Percentiles rank a stretch among this genome's conserved stretches.
These are phyloP conservation scores for Hemerocallis citrina DNA, from an alignment of 106 monocot genomes.

Conservation along the genomic window DNA sequence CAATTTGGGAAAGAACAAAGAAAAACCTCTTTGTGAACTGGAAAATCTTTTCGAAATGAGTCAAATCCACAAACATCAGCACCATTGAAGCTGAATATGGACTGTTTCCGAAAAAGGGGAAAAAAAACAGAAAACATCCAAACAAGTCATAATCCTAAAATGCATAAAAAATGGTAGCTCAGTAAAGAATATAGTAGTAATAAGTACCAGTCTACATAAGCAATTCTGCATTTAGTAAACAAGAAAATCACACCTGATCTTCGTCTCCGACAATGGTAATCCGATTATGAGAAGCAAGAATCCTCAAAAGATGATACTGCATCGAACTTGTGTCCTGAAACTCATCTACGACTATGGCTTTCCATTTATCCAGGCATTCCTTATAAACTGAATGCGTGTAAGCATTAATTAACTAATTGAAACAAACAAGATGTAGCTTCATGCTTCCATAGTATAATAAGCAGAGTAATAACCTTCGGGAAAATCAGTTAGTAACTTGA, in stretches of 20 bases:
- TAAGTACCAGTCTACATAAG: background rate
- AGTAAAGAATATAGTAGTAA: background rate
- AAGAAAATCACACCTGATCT: slow-evolving; percentile 56
- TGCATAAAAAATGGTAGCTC: background rate
- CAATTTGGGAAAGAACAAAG: slow-evolving; percentile 5
- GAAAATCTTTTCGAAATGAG: slow-evolving; percentile 86
- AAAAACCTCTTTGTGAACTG: slow-evolving; percentile 62
- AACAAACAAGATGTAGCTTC: background rate
- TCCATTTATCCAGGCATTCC: slow-evolving; percentile 65
- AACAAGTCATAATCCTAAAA: slow-evolving; percentile 2
- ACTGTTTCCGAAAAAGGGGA: slow-evolving; percentile 45
- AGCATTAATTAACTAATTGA: background rate
- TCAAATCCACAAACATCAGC: slow-evolving; percentile 75
- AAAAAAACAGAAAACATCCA: no score
- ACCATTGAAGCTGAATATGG: slow-evolving; percentile 96
- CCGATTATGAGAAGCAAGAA: slow-evolving; percentile 67
- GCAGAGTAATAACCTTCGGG: slow-evolving; percentile 52
- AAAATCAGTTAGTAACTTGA: slow-evolving; percentile 69
- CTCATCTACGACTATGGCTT: slow-evolving; percentile 93
- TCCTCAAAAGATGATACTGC: slow-evolving; percentile 74
- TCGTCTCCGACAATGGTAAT: slow-evolving; percentile 90
- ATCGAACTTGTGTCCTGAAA: slow-evolving; percentile 97
- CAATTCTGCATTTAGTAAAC: background rate
- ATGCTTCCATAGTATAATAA: background rate
- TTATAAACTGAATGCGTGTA: slow-evolving; percentile 37